These are phyloP conservation scores for Apiospora arundinis DNA, from an alignment of 2,329 filamentous ascomycete species.

Conservation along the genomic window DNA sequence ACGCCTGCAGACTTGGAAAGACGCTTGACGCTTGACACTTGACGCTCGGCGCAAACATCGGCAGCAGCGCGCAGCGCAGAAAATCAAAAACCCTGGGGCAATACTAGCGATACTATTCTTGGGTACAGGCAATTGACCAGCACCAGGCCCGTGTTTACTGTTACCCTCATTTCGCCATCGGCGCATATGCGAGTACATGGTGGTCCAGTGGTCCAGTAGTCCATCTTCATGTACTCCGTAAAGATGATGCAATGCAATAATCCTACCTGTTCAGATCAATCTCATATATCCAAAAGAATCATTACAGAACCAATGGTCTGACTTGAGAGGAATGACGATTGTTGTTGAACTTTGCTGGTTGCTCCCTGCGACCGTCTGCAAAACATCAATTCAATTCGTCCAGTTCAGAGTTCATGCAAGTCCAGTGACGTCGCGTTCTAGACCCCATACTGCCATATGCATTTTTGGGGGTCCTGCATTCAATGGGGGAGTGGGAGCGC, in stretches of 20 bases:
- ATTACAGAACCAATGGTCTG: background rate
- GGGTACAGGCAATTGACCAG: background rate
- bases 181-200: background rate
- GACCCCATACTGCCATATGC: constrained; percentile 10
- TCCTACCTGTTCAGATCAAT: background rate
- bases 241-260: background rate
- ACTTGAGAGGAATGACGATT: background rate
- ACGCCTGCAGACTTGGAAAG: background rate
- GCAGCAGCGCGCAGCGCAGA: background rate
- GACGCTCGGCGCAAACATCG: constrained; percentile 1
- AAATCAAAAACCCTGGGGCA: background rate
- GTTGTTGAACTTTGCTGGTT: background rate
- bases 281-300: background rate
- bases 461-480: constrained; percentile 15
- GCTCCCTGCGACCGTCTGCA: constrained; percentile 10
- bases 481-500: background rate
- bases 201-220: background rate
- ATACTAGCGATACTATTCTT: constrained; percentile 6
- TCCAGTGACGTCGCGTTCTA: constrained; percentile 8
- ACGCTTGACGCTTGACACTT: no score
- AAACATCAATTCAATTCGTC: background rate
- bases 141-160: background rate
- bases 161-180: constrained; percentile 3
- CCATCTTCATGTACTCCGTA: background rate
- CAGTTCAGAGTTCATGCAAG: constrained; percentile 9